phyloP scores from a whole-genome alignment of 768 basidiomycete species.

The Suillus plorans region DNA sequence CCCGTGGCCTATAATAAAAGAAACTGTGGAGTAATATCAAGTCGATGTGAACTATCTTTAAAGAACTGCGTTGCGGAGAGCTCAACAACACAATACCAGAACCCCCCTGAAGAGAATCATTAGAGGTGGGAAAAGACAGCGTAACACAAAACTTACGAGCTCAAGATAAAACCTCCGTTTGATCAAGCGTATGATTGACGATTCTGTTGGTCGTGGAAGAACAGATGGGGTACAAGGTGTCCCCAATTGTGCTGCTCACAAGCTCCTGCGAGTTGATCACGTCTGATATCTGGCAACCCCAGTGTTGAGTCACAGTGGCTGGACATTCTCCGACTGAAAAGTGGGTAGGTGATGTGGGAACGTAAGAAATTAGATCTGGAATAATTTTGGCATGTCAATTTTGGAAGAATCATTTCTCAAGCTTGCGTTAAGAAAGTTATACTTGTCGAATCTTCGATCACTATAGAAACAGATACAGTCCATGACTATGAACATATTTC shows the following conservation, averaged over 20 bases:
- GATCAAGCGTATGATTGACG: not conserved
- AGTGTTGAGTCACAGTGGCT: not conserved
- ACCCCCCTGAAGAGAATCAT: not conserved
- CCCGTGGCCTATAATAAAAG: not conserved
- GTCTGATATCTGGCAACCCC: not conserved
- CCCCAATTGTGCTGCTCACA: not conserved
- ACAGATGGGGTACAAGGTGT: not conserved
- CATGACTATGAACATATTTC: not conserved
- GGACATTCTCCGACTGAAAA: not conserved
- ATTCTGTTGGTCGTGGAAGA: not conserved
- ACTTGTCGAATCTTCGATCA: not conserved
- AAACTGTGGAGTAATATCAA: not conserved
- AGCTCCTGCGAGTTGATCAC: not conserved
- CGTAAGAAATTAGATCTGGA: not conserved
- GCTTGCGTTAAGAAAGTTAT: not conserved
- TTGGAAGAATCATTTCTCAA: not conserved
- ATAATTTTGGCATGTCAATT: not conserved
- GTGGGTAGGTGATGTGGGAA: not conserved
- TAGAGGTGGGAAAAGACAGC: not conserved
- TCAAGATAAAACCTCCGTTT: not conserved
- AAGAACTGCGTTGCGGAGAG: not conserved
- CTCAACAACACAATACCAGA: not conserved
- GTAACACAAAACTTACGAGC: not conserved
- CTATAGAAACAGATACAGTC: not conserved
- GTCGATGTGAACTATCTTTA: not conserved